Evolutionary conservation across 768 basidiomycete genomes (phyloP).

Genomic region (Lactarius hatsudake): DNA sequence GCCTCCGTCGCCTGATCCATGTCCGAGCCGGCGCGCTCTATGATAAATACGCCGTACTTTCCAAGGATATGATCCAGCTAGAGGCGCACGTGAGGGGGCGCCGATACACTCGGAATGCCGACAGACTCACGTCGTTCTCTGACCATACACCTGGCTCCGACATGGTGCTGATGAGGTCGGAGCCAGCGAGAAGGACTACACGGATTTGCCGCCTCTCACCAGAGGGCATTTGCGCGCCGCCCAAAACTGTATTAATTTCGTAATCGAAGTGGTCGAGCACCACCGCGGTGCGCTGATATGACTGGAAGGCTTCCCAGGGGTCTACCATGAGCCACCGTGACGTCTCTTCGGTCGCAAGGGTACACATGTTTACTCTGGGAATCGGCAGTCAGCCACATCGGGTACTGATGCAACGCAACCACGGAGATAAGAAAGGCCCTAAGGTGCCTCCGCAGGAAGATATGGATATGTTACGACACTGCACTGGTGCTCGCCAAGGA

Average conservation of each 20-base stretch:
- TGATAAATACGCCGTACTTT: conserved; percentile 89
- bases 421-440: not conserved
- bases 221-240: conserved; percentile 72
- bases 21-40: conserved; percentile 89
- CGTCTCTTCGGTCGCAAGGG: conserved; percentile 85
- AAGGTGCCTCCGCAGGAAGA: not conserved
- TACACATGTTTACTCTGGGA: conserved; percentile 80
- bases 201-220: conserved; percentile 74
- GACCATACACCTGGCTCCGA: conserved; percentile 98
- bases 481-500: not conserved
- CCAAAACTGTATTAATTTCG: conserved; percentile 83
- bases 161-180: conserved; percentile 96
- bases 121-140: conserved; percentile 76
- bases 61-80: conserved; percentile 97
- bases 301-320: conserved; percentile 94
- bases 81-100: conserved; percentile 17
- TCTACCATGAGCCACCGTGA: conserved; percentile 97
- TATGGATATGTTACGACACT: not conserved
- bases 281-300: conserved; percentile 93
- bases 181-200: conserved; percentile 95
- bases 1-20: conserved; percentile 27
- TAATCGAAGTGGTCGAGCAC: conserved; percentile 97
- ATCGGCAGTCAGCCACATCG: not conserved
- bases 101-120: conserved; percentile 13
- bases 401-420: not conserved